Conservation (phyloP, 2,329 filamentous ascomycete genomes). For the Ceratocystis cacaofunesta region DNA sequence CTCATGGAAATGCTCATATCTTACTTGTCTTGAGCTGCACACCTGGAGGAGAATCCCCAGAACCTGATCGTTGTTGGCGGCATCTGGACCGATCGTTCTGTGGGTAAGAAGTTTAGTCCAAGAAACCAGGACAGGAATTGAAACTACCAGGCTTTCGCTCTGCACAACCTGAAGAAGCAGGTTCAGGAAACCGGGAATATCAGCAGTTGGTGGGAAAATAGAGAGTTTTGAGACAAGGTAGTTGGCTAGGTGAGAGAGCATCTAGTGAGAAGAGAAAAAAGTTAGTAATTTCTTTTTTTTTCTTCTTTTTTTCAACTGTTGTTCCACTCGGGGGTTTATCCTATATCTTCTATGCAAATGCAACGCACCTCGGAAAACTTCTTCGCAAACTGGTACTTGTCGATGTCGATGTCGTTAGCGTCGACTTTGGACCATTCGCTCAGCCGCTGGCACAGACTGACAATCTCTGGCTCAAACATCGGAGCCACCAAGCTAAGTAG, state of each 20-base stretch:
- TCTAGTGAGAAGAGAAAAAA: slow-evolving; percentile 30
- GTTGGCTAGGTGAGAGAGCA: slow-evolving; percentile 71
- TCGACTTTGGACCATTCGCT: slow-evolving; percentile 71
- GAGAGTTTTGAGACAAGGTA: slow-evolving; percentile 67
- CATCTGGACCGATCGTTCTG: slow-evolving; percentile 47
- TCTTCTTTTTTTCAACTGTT: too few relatives aligned
- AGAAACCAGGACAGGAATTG: slow-evolving; percentile 78
- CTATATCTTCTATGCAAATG: neutral
- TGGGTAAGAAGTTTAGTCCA: slow-evolving; percentile 75
- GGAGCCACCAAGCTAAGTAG: slow-evolving; percentile 64
- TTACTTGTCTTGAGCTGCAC: slow-evolving; percentile 68
- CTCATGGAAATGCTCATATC: slow-evolving; percentile 75
- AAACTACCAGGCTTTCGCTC: slow-evolving; percentile 78
- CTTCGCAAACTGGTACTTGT: slow-evolving; percentile 83
- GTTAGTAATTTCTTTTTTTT: slow-evolving; percentile 2
- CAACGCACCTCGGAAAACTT: slow-evolving; percentile 71
- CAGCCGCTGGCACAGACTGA: slow-evolving; percentile 56
- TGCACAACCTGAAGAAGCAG: slow-evolving; percentile 67
- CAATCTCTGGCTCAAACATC: slow-evolving; percentile 58
- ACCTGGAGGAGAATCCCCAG: slow-evolving; percentile 67
- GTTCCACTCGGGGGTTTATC: neutral
- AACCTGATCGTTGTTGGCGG: slow-evolving; percentile 43
- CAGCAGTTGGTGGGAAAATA: slow-evolving; percentile 45
- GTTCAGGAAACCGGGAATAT: slow-evolving; percentile 61
- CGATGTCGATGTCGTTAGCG: slow-evolving; percentile 71